Conservation (phyloP, 2,329 filamentous ascomycete genomes). For the Rutstroemia sydowiana region DNA sequence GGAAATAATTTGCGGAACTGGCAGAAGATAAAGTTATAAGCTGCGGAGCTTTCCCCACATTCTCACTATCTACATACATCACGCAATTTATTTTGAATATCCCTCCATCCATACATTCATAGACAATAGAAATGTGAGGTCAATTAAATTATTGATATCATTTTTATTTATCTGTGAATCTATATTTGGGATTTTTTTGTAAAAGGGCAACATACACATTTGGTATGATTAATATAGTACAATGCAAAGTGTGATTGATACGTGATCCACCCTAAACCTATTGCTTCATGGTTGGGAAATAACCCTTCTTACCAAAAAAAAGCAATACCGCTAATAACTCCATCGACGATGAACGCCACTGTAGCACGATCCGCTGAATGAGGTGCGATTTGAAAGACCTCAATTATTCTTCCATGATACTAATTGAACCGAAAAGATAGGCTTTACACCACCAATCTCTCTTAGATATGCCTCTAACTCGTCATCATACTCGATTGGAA, state of each 20-base stretch:
- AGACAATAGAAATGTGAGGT: too few relatives aligned
- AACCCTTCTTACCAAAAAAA: too few relatives aligned
- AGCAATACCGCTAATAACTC: too few relatives aligned
- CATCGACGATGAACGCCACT: background rate
- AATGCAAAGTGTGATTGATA: background rate
- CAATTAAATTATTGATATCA: too few relatives aligned
- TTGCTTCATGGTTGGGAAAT: too few relatives aligned
- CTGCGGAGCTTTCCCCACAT: slow-evolving; percentile 1
- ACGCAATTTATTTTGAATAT: background rate
- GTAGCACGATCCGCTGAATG: background rate
- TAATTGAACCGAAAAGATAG: slow-evolving; percentile 28
- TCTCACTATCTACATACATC: background rate
- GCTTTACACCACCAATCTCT: slow-evolving; percentile 37
- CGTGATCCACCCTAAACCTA: too few relatives aligned
- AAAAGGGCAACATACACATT: background rate
- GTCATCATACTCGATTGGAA: slow-evolving; percentile 61
- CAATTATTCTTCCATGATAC: slow-evolving; percentile 28
- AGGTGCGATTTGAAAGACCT: background rate
- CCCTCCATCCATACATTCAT: too few relatives aligned
- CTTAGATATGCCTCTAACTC: slow-evolving; percentile 66
- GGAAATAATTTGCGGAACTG: background rate
- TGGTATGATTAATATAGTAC: background rate
- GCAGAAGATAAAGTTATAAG: background rate
- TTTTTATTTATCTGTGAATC: background rate
- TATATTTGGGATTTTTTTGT: background rate